phyloP scores from a whole-genome alignment of 495 filamentous ascomycete genomes.

The Penicillium soppii region DNA sequence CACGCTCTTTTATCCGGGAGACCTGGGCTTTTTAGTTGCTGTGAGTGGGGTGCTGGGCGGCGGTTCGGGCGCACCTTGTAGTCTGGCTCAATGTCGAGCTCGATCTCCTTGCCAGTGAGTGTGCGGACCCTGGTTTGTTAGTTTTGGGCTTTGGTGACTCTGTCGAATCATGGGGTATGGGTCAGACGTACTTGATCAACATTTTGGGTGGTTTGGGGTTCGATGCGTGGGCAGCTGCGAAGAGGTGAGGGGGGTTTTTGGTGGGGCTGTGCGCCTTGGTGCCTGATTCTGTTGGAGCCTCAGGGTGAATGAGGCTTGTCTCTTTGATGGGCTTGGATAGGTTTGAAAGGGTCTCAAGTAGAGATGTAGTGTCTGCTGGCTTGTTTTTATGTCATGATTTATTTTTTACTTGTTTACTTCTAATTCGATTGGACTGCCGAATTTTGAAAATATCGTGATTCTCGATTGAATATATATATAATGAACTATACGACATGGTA shows the following conservation, averaged over 20 bases:
- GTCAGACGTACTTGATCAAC: slow-evolving; percentile 51
- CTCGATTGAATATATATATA: not conserved
- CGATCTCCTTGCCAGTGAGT: slow-evolving; percentile 97
- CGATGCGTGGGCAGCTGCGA: slow-evolving; percentile 14
- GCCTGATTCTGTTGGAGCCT: slow-evolving; percentile 24
- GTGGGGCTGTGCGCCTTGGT: slow-evolving; percentile 29
- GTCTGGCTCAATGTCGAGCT: slow-evolving; percentile 90
- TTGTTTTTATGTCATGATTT: too few relatives aligned
- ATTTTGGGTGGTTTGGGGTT: slow-evolving; percentile 19
- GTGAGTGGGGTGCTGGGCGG: slow-evolving; percentile 1
- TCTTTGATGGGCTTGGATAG: not conserved
- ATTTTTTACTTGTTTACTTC: too few relatives aligned
- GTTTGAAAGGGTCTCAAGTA: too few relatives aligned
- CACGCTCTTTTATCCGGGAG: slow-evolving; percentile 93
- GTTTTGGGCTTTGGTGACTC: slow-evolving; percentile 4
- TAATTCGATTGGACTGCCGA: too few relatives aligned
- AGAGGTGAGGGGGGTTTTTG: slow-evolving; percentile 28
- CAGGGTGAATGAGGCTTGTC: not conserved
- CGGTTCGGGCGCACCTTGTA: slow-evolving; percentile 67
- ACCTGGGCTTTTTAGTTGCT: slow-evolving; percentile 54
- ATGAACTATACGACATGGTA: not conserved
- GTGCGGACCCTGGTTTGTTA: slow-evolving; percentile 79
- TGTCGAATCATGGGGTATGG: not conserved
- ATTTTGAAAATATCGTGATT: not conserved
- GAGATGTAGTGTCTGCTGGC: not conserved